These are phyloP conservation scores for Phyllosticta paracitricarpa DNA, from an alignment of 2,329 filamentous ascomycete species.

Conservation along the genomic window DNA sequence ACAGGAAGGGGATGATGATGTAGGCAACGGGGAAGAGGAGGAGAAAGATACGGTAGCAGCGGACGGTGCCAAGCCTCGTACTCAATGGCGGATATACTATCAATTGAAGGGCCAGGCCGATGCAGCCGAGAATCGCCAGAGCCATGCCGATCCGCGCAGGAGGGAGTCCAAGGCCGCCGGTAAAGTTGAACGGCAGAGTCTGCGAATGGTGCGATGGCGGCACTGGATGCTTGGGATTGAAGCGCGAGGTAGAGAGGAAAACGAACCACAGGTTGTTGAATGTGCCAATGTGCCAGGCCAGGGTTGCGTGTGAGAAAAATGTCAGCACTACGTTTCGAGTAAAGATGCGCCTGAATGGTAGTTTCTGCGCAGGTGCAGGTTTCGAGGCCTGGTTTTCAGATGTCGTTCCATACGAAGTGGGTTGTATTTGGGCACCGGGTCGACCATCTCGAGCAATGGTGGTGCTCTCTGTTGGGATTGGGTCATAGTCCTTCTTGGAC, in stretches of 20 bases:
- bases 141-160: constrained; percentile 38
- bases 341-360: constrained; percentile 39
- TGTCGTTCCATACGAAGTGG: constrained; percentile 6
- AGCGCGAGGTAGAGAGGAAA: constrained; percentile 38
- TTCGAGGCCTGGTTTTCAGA: constrained; percentile 11
- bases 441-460: constrained; percentile 3
- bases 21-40: constrained; percentile 37
- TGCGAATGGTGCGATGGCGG: constrained; percentile 26
- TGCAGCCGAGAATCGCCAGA: constrained; percentile 37
- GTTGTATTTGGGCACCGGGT: constrained; percentile 16
- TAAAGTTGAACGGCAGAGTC: constrained; percentile 35
- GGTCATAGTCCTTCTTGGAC: constrained; percentile 20
- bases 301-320: constrained; percentile 33
- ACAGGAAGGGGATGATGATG: constrained; percentile 33
- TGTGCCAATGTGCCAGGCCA: constrained; percentile 39
- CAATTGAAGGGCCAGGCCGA: constrained; percentile 38
- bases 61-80: constrained; percentile 31
- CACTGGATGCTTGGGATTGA: constrained; percentile 24
- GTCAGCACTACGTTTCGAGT: constrained; percentile 36
- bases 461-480: constrained; percentile 18
- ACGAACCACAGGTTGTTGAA: constrained; percentile 42
- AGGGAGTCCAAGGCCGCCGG: constrained; percentile 38
- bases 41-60: constrained; percentile 32
- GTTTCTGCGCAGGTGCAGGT: constrained; percentile 19
- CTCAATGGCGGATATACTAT: constrained; percentile 35